phyloP scores from a whole-genome alignment of 768 basidiomycete genomes.

The Amanita subjunquillea region DNA sequence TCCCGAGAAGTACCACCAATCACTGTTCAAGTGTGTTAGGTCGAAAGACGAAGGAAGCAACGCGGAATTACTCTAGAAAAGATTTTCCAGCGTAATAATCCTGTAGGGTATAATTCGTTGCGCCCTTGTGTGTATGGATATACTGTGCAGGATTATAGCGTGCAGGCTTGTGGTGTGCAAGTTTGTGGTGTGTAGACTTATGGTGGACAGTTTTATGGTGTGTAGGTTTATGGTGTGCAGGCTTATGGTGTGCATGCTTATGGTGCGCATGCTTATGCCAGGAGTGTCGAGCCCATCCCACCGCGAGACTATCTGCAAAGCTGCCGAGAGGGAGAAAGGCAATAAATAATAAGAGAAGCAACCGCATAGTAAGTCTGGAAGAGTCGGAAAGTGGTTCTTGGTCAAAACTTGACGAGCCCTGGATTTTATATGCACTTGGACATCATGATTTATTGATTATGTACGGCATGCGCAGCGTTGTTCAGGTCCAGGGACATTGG shows the following conservation, averaged over 20 bases:
- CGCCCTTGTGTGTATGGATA: slow-evolving; percentile 13
- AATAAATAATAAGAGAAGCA: background rate
- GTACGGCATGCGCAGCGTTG: too few relatives aligned
- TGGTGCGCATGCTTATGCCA: slow-evolving; percentile 9
- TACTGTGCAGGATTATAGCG: too few relatives aligned
- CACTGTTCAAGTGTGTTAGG: slow-evolving; percentile 20
- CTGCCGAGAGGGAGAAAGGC: slow-evolving; percentile 9
- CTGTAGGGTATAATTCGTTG: slow-evolving; percentile 17
- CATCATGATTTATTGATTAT: too few relatives aligned
- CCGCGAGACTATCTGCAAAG: slow-evolving; percentile 17
- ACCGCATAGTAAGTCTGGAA: slow-evolving; percentile 4
- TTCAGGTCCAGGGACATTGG: too few relatives aligned
- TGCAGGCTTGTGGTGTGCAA: too few relatives aligned
- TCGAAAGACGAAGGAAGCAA: background rate
- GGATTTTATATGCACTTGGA: too few relatives aligned
- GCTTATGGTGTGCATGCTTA: too few relatives aligned
- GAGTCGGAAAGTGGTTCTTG: background rate
- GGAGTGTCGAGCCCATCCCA: slow-evolving; percentile 13
- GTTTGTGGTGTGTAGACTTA: too few relatives aligned
- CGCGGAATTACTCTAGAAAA: slow-evolving; percentile 45
- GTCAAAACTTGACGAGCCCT: too few relatives aligned
- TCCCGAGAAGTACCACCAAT: slow-evolving; percentile 57
- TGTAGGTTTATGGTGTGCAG: too few relatives aligned
- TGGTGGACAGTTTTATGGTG: too few relatives aligned
- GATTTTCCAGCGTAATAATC: slow-evolving; percentile 35